These are phyloP conservation scores for Aspergillus udagawae DNA, from an alignment of 2,329 filamentous ascomycete species.

Conservation along the genomic window DNA sequence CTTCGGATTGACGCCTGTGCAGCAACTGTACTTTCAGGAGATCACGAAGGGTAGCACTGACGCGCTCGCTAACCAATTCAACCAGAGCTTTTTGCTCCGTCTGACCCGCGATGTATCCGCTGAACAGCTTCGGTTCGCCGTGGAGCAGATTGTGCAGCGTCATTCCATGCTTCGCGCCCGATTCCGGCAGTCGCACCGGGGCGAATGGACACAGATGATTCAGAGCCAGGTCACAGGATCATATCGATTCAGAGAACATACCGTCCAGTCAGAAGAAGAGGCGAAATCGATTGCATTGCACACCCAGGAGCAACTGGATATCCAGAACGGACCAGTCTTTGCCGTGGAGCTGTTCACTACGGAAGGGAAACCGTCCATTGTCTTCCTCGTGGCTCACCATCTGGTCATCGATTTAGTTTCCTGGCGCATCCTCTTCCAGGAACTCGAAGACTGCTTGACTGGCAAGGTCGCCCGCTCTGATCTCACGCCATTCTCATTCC, in stretches of 20 bases:
- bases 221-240: not conserved
- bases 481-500: conserved; percentile 22
- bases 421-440: conserved; percentile 10
- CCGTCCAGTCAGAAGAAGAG: not conserved
- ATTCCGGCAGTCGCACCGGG: not conserved
- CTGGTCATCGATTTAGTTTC: conserved; percentile 13
- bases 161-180: conserved; percentile 21
- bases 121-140: conserved; percentile 3
- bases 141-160: conserved; percentile 13
- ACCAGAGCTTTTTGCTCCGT: conserved; percentile 21
- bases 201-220: conserved; percentile 5
- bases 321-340: conserved; percentile 4
- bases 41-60: not conserved
- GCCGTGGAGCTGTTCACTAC: not conserved
- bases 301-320: not conserved
- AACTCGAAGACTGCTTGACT: conserved; percentile 27
- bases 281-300: not conserved
- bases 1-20: conserved; percentile 23
- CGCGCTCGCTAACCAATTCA: conserved; percentile 12
- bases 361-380: not conserved
- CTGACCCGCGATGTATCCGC: conserved; percentile 4
- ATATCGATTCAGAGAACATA: not conserved
- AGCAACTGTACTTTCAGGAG: conserved; percentile 16
- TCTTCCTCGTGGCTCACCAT: conserved; percentile 8
- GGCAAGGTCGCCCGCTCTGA: conserved; percentile 36